Evolutionary conservation across 306 rosid species (phyloP).

Genomic region (Astragalus membranaceus): DNA sequence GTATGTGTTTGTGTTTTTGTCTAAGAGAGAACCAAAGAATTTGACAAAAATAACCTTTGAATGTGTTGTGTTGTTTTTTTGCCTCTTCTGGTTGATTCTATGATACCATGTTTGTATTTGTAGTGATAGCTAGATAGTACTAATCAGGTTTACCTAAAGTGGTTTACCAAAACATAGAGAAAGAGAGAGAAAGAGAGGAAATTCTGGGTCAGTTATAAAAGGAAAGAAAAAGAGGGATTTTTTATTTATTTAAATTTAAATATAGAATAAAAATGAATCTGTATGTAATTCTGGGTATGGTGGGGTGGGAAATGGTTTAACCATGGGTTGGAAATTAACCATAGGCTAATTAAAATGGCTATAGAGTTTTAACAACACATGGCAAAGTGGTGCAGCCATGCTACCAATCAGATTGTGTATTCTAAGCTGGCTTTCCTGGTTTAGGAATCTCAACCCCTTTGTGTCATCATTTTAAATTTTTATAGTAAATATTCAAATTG

Average conservation of each 20-base stretch:
- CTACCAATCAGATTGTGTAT: conserved; percentile 48
- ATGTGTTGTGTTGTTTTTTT: background rate
- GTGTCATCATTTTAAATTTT: conserved; percentile 1
- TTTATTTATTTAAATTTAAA: background rate
- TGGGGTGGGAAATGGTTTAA: background rate
- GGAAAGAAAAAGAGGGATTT: background rate
- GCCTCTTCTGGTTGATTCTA: conserved; percentile 14
- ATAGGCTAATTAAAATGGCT: conserved; percentile 30
- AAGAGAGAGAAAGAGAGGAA: background rate
- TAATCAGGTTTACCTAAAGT: conserved; percentile 64
- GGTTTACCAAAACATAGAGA: conserved; percentile 66
- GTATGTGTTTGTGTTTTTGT: background rate
- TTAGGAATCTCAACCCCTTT: conserved; percentile 14
- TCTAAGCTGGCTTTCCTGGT: conserved; percentile 29
- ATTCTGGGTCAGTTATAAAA: background rate
- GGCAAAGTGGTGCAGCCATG: conserved; percentile 75
- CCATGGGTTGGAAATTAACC: conserved; percentile 44
- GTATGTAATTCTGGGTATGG: background rate
- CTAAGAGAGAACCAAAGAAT: background rate
- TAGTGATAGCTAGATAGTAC: conserved; percentile 1
- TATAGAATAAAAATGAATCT: background rate
- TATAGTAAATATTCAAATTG: no score
- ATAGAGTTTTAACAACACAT: conserved; percentile 51
- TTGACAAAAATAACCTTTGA: background rate
- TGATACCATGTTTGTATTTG: conserved; percentile 9